A percentile compares a stretch with the other conserved stretches of the same genome.
Conservation (phyloP, 2,329 filamentous ascomycete species). For the Trichoderma aggressivum region DNA sequence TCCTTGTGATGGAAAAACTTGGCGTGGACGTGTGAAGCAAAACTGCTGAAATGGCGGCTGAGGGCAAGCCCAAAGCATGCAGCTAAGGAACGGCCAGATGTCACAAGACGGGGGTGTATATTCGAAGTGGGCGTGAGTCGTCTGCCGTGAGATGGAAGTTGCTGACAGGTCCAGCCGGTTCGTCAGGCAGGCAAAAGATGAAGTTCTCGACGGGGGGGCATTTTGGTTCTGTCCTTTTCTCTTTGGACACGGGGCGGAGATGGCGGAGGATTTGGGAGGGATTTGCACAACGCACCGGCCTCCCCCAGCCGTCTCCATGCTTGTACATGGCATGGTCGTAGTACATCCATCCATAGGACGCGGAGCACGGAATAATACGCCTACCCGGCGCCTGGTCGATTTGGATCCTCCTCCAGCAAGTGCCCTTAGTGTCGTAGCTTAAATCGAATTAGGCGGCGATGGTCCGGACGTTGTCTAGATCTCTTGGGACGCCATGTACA, state of each 20-base stretch:
- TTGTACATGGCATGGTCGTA: background rate
- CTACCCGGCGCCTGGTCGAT: background rate
- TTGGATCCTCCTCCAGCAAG: conserved; percentile 2
- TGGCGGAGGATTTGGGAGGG: background rate
- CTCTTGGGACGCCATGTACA: background rate
- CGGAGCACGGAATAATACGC: conserved; percentile 15
- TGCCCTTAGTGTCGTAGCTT: conserved; percentile 15
- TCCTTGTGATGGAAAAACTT: background rate
- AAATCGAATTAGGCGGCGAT: conserved; percentile 13
- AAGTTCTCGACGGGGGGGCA: conserved; percentile 1
- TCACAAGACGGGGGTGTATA: background rate
- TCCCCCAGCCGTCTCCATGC: background rate
- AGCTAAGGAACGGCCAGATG: background rate
- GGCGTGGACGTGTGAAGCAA: background rate
- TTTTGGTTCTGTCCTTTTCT: background rate
- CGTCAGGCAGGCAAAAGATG: background rate
- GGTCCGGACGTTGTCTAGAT: conserved; percentile 7
- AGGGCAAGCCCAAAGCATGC: background rate
- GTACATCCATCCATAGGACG: background rate
- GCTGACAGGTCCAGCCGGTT: background rate
- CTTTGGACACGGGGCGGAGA: background rate
- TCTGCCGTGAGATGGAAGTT: background rate
- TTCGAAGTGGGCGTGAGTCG: conserved; percentile 2
- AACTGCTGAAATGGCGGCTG: background rate
- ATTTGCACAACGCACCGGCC: background rate